phyloP scores from a whole-genome alignment of 768 basidiomycete genomes.

The Gymnopilus junonius region DNA sequence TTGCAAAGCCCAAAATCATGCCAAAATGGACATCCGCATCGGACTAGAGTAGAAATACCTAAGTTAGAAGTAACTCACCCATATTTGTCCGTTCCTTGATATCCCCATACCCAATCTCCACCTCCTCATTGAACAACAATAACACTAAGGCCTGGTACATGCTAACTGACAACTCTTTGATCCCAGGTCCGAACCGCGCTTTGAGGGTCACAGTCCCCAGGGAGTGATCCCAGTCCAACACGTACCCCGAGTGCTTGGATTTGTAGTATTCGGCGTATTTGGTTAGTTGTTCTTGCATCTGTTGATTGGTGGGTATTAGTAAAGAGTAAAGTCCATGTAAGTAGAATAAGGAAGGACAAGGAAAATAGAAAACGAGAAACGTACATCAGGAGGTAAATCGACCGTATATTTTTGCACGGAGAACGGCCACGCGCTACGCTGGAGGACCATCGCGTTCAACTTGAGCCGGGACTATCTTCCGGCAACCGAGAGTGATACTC shows the following conservation, averaged over 20 bases:
- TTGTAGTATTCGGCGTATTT: slow-evolving; percentile 77
- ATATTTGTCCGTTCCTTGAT: slow-evolving; percentile 72
- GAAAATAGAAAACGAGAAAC: slow-evolving; percentile 22
- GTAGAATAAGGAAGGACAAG: slow-evolving; percentile 3
- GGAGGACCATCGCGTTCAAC: slow-evolving; percentile 81
- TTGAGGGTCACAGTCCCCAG: slow-evolving; percentile 82
- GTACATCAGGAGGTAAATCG: slow-evolving; percentile 57
- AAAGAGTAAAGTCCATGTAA: too few species aligned
- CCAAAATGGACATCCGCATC: too few species aligned
- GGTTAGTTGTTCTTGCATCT: slow-evolving; percentile 78
- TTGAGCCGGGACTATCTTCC: slow-evolving; percentile 44
- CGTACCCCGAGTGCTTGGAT: slow-evolving; percentile 72
- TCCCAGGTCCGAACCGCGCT: slow-evolving; percentile 65
- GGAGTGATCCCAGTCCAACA: slow-evolving; percentile 85
- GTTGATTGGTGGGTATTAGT: too few species aligned
- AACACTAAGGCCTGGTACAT: slow-evolving; percentile 90
- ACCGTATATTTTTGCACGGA: slow-evolving; percentile 51
- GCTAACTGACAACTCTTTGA: slow-evolving; percentile 90
- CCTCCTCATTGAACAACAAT: slow-evolving; percentile 79
- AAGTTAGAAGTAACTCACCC: too few species aligned
- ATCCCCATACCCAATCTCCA: slow-evolving; percentile 64
- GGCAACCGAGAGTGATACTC: slow-evolving; percentile 61
- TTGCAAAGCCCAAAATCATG: neutral
- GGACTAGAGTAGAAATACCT: too few species aligned
- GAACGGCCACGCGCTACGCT: slow-evolving; percentile 90